phyloP scores from a whole-genome alignment of 768 basidiomycete species.

The Coprinopsis marcescibilis region DNA sequence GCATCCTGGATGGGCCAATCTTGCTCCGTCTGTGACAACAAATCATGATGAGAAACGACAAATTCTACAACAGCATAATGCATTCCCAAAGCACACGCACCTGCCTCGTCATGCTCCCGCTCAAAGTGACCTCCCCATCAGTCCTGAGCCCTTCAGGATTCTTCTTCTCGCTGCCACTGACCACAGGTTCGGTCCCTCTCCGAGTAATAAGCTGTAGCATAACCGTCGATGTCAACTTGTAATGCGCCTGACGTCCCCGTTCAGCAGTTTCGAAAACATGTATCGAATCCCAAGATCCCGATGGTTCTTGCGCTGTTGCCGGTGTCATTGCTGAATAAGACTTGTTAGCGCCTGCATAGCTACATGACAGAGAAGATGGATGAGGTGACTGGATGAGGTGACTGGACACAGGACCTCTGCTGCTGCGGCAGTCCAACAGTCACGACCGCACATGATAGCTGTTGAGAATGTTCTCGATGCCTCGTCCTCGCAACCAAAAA shows the following conservation, averaged over 20 bases:
- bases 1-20: constrained; percentile 78
- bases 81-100: constrained; percentile 36
- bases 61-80: not conserved
- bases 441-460: no score
- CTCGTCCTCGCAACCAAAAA: not conserved
- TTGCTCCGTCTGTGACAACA: constrained; percentile 66
- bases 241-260: constrained; percentile 87
- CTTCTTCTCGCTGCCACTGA: constrained; percentile 32
- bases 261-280: constrained; percentile 97
- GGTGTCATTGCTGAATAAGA: constrained; percentile 68
- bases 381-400: not conserved
- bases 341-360: no score
- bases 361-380: constrained; percentile 1
- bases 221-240: constrained; percentile 95
- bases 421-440: no score
- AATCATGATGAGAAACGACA: not conserved
- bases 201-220: constrained; percentile 86
- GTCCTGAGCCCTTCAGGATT: constrained; percentile 43
- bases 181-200: constrained; percentile 30
- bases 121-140: constrained; percentile 75
- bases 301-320: constrained; percentile 49
- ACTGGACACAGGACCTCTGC: not conserved
- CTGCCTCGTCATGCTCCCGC: constrained; percentile 97
- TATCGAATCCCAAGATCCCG: constrained; percentile 96
- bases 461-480: no score